Percentiles rank a stretch among this genome's conserved stretches.
Conservation (phyloP, 106 monocot species). For the Allium cepa region DNA sequence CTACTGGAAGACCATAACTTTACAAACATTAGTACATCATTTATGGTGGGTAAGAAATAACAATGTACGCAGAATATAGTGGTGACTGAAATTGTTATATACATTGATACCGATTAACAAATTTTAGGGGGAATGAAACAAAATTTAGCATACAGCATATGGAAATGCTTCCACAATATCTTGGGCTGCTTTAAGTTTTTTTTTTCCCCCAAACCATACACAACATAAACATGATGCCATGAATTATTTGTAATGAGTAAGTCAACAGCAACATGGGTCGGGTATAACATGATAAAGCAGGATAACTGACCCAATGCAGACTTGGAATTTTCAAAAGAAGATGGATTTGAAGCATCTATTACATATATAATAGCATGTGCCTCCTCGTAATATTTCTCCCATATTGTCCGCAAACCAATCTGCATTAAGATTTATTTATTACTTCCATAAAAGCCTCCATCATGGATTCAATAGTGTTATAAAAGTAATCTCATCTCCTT, state of each 20-base stretch:
- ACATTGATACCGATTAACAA: too few relatives aligned
- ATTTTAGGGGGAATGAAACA: too few relatives aligned
- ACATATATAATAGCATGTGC: slow-evolving; percentile 95
- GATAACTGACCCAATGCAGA: slow-evolving; percentile 80
- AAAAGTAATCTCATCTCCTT: background rate
- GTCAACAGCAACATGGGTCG: too few relatives aligned
- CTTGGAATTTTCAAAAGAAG: slow-evolving; percentile 84
- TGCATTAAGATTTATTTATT: slow-evolving; percentile 12
- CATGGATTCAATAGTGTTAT: background rate
- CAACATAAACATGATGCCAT: background rate
- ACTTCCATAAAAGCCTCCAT: background rate
- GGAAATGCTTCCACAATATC: too few relatives aligned
- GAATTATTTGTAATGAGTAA: background rate
- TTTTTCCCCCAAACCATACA: too few relatives aligned
- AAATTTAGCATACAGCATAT: too few relatives aligned
- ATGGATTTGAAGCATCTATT: slow-evolving; percentile 79
- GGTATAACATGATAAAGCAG: slow-evolving; percentile 5
- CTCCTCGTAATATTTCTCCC: slow-evolving; percentile 99
- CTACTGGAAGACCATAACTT: too few relatives aligned
- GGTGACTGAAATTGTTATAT: too few relatives aligned
- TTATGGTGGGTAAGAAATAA: too few relatives aligned
- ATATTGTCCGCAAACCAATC: slow-evolving; percentile 91
- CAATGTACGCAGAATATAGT: too few relatives aligned
- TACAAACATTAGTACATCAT: too few relatives aligned
- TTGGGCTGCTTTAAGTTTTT: too few relatives aligned